Evolutionary conservation across 768 basidiomycete species (phyloP), one percentile per base, ranked within the genome.

Genomic region (Suillus occidentalis): DNA sequence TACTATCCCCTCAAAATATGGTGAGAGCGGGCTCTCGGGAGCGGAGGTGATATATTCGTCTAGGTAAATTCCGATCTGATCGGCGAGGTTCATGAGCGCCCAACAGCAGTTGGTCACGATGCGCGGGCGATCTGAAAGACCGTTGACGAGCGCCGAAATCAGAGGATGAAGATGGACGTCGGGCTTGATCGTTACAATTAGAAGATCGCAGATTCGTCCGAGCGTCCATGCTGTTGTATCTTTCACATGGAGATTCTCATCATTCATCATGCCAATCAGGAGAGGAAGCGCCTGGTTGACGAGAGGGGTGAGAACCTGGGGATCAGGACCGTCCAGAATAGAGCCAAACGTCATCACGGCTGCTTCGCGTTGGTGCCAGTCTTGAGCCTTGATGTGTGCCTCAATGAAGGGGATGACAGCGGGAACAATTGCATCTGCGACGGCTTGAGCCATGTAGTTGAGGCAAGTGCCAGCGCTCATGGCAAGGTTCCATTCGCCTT

Each of bases 211-310:
- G 68, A 99, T 97, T 47, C 95, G 84, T 22, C 96, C 96, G 16
- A 99, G 84, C 1, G 97, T 99, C 97, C 97, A 99, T 3, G 97
- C 96, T 34, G 94, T 94, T 1, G 95, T 97, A 75, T 99, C 97
- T 78, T 96, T 94, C 69, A 99, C 97, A 66, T 94, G 91, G 2
- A 86, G 55, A 67, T 95, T 89, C 42, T 82, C 71, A 74, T 99
- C 97, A 56, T 81, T 83, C 94, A 99, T 97, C 95, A 97, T 97
- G 69, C 89, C 89, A 73, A 99, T 95, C 57, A 99, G 84, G 47
- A 96, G 89, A 6, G 94, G 94, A 14, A 99, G 84, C 1, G 97
- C 97, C 75, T 98, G 95, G 68, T 91, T 87, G 67, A 97, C 95
- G 52, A 99, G 89, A 40, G 95, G 94, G 25, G 88, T 90, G 60